Evolutionary conservation across 164 flowering plant species (phyloP).

Genomic region (Paratinospora sagittata): DNA sequence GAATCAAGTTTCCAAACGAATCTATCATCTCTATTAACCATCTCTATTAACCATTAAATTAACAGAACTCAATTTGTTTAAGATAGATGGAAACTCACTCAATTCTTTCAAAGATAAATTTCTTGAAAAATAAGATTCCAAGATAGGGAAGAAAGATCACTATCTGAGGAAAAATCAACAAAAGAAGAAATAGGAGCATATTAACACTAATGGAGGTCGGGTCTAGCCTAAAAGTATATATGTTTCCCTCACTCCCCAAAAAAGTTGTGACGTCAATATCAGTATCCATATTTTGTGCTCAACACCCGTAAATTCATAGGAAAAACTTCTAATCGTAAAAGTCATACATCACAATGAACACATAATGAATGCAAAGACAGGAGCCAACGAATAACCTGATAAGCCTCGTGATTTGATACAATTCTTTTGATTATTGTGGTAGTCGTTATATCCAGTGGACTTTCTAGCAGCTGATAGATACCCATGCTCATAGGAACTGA

Average conservation of each 20-base stretch:
- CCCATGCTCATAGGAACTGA: constrained; percentile 78
- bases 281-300: neutral
- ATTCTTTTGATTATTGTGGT: constrained; percentile 84
- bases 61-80: too few relatives aligned
- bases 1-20: too few relatives aligned
- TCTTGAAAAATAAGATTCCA: too few relatives aligned
- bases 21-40: too few relatives aligned
- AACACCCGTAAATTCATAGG: neutral
- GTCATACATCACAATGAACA: neutral
- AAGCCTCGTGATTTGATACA: constrained; percentile 91
- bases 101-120: too few relatives aligned
- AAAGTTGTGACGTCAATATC: neutral
- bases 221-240: neutral
- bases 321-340: neutral
- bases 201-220: neutral
- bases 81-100: too few relatives aligned
- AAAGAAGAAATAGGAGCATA: too few relatives aligned
- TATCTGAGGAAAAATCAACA: too few relatives aligned
- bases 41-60: too few relatives aligned
- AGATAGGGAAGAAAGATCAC: too few relatives aligned
- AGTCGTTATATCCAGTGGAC: constrained; percentile 86
- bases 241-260: neutral
- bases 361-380: neutral
- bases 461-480: constrained; percentile 61
- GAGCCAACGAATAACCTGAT: constrained; percentile 46